phyloP scores from a whole-genome alignment of 495 filamentous ascomycete species.

The Penicillium arizonense region DNA sequence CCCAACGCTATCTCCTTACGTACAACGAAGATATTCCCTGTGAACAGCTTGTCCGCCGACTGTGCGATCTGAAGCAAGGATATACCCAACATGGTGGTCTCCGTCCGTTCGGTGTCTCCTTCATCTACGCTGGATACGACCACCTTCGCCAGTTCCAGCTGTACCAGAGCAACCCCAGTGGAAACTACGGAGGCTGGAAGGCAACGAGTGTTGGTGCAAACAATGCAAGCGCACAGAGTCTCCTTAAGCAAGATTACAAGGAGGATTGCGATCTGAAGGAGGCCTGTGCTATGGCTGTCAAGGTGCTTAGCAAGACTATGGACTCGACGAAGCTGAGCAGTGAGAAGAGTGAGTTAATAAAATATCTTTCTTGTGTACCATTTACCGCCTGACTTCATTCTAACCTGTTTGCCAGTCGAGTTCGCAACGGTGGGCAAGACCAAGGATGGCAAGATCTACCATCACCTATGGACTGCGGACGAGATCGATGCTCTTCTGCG shows the following conservation, averaged over 20 bases:
- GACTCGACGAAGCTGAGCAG: constrained; percentile 97
- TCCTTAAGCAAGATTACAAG: constrained; percentile 99
- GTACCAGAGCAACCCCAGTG: constrained; percentile 99
- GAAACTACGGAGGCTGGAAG: constrained; percentile 99
- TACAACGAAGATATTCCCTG: constrained; percentile 99
- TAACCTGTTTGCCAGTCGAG: constrained; percentile 67
- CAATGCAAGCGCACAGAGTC: constrained; percentile 94
- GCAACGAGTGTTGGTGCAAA: constrained; percentile 97
- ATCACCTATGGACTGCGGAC: constrained; percentile 94
- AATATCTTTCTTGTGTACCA: not conserved
- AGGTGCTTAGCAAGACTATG: constrained; percentile 99
- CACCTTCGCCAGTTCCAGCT: constrained; percentile 94
- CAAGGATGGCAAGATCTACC: constrained; percentile 91
- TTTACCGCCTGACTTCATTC: constrained; percentile 2
- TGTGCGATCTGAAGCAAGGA: constrained; percentile 98
- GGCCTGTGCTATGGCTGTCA: constrained; percentile 95
- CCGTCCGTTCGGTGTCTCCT: constrained; percentile 95
- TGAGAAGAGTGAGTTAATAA: constrained; percentile 82
- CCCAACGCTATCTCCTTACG: constrained; percentile 94
- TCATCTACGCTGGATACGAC: constrained; percentile 99
- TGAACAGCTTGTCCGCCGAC: constrained; percentile 92
- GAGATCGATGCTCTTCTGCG: constrained; percentile 93
- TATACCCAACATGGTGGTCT: constrained; percentile 99
- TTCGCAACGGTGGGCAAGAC: constrained; percentile 98
- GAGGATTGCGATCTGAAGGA: constrained; percentile 94